Percentiles rank a stretch among this genome's conserved stretches.
Conservation (phyloP, 352 stramenopile genomes). For the Globisporangium okanoganense region DNA sequence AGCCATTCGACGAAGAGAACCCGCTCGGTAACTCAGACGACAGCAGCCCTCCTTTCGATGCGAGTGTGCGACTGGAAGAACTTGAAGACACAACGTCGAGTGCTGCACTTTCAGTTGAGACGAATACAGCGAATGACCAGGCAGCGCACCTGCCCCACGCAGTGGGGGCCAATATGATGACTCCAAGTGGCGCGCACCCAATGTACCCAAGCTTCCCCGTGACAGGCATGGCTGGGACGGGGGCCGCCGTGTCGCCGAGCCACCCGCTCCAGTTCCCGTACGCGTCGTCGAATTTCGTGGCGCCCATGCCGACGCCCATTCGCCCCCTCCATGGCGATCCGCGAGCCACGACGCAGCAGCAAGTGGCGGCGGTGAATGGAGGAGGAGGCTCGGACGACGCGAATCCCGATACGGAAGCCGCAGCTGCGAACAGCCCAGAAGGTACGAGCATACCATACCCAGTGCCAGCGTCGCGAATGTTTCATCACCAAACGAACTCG, state of each 20-base stretch:
- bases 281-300: slow-evolving; percentile 57
- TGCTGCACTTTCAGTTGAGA: background rate
- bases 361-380: background rate
- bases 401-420: background rate
- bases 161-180: background rate
- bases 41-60: background rate
- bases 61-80: background rate
- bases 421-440: background rate
- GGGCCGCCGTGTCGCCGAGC: slow-evolving; percentile 1
- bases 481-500: slow-evolving; percentile 47
- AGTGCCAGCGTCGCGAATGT: slow-evolving; percentile 53
- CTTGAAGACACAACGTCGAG: background rate
- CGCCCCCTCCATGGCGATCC: slow-evolving; percentile 66
- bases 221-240: background rate
- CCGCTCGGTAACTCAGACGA: background rate
- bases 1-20: background rate
- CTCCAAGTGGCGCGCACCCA: slow-evolving; percentile 10
- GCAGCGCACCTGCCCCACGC: background rate
- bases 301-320: slow-evolving; percentile 68
- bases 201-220: slow-evolving; percentile 18
- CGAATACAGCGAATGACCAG: slow-evolving; percentile 1
- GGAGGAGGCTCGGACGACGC: background rate
- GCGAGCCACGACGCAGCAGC: slow-evolving; percentile 26
- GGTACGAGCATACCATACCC: slow-evolving; percentile 12
- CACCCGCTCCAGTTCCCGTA: slow-evolving; percentile 51